Conservation (phyloP, 2,329 filamentous ascomycete species). For the Arthrobotrys iridis region DNA sequence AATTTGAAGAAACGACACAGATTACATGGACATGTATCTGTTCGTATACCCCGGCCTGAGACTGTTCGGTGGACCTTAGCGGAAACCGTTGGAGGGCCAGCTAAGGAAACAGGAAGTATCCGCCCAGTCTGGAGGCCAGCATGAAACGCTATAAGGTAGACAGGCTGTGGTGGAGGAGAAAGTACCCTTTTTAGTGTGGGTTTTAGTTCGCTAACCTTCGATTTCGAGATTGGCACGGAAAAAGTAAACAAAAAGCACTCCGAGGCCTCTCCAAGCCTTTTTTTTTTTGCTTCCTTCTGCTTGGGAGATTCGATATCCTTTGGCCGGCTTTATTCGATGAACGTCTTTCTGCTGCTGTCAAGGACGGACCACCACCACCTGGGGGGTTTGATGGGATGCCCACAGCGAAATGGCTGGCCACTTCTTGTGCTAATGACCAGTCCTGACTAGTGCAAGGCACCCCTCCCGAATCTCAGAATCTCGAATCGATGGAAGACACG, state of each 20-base stretch:
- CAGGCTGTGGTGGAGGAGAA: conserved; percentile 29
- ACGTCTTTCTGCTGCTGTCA: conserved; percentile 19
- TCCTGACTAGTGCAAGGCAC: conserved; percentile 51
- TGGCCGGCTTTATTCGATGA: not conserved
- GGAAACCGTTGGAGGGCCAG: conserved; percentile 50
- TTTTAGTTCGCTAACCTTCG: conserved; percentile 34
- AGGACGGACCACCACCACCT: conserved; percentile 22
- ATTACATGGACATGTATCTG: conserved; percentile 50
- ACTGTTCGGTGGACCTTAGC: conserved; percentile 47
- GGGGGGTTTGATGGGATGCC: conserved; percentile 39
- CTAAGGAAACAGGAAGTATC: conserved; percentile 40
- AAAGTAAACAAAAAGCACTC: conserved; percentile 52
- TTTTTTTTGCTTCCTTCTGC: conserved; percentile 20
- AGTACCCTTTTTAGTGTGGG: conserved; percentile 52
- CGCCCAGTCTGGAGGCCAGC: conserved; percentile 30
- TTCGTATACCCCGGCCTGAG: conserved; percentile 51
- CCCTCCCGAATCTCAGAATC: conserved; percentile 52
- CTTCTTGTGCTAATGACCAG: conserved; percentile 36
- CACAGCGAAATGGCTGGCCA: conserved; percentile 41
- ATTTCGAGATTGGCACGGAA: conserved; percentile 47
- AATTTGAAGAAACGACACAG: conserved; percentile 46
- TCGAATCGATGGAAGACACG: conserved; percentile 52
- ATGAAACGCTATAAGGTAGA: conserved; percentile 53
- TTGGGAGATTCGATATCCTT: conserved; percentile 32
- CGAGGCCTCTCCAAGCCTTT: conserved; percentile 1